Percentiles rank a stretch among this genome's conserved stretches.
These are phyloP conservation scores for Cordyceps javanica DNA, from an alignment of 2,329 filamentous ascomycete genomes.

Conservation along the genomic window DNA sequence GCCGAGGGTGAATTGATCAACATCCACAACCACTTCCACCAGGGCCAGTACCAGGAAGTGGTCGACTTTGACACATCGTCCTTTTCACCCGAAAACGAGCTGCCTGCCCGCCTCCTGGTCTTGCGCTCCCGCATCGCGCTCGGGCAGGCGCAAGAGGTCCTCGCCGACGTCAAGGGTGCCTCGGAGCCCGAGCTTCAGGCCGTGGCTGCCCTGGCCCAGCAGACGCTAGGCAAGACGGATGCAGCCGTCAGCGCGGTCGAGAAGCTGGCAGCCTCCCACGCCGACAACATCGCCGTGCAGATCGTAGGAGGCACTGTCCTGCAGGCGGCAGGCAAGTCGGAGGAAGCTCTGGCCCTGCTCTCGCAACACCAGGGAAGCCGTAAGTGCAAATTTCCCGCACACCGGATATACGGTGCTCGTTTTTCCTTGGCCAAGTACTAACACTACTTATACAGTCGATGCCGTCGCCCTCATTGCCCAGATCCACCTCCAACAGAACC, in stretches of 20 bases:
- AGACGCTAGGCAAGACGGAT: slow-evolving; percentile 52
- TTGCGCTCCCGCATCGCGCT: slow-evolving; percentile 79
- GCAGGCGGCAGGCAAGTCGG: slow-evolving; percentile 71
- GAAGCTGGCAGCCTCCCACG: slow-evolving; percentile 58
- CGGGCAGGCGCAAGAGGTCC: slow-evolving; percentile 68
- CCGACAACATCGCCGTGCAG: slow-evolving; percentile 76
- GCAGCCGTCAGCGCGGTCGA: slow-evolving; percentile 59
- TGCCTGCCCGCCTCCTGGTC: slow-evolving; percentile 70
- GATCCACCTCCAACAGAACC: slow-evolving; percentile 87
- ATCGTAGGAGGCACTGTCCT: slow-evolving; percentile 76
- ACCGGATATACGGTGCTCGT: background rate
- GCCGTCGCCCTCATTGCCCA: slow-evolving; percentile 85
- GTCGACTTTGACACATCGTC: slow-evolving; percentile 77
- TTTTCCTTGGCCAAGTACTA: slow-evolving; percentile 16
- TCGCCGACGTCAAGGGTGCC: slow-evolving; percentile 60
- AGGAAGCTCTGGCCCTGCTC: slow-evolving; percentile 76
- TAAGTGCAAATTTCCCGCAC: slow-evolving; percentile 39
- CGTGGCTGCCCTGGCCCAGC: slow-evolving; percentile 69
- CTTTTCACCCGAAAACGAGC: slow-evolving; percentile 71
- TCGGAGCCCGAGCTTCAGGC: slow-evolving; percentile 67
- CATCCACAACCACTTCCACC: slow-evolving; percentile 65
- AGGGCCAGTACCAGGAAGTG: slow-evolving; percentile 81
- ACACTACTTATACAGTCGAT: slow-evolving; percentile 43
- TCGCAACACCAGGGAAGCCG: slow-evolving; percentile 80
- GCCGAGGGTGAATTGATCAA: slow-evolving; percentile 67